These are phyloP conservation scores for Microbotryum intermedium DNA, from an alignment of 1,284 basidiomycete genomes.

Conservation along the genomic window DNA sequence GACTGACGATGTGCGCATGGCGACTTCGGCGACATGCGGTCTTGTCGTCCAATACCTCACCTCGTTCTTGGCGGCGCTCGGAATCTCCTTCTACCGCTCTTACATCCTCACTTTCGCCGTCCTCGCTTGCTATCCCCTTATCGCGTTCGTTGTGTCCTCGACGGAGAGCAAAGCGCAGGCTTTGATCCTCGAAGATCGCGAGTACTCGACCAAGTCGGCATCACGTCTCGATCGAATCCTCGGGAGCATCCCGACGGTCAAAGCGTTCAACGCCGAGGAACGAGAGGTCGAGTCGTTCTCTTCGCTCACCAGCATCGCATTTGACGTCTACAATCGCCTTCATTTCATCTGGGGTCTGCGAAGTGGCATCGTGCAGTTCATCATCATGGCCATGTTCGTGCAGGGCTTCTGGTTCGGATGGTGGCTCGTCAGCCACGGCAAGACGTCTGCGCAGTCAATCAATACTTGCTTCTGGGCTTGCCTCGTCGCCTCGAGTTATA, in stretches of 20 bases:
- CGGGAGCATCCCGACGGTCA: slow-evolving; percentile 78
- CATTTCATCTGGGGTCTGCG: slow-evolving; percentile 68
- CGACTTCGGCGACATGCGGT: slow-evolving; percentile 67
- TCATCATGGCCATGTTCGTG: slow-evolving; percentile 86
- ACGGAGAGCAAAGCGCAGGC: slow-evolving; percentile 61
- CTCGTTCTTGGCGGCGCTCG: slow-evolving; percentile 67
- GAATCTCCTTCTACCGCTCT: slow-evolving; percentile 70
- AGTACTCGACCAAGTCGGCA: slow-evolving; percentile 59
- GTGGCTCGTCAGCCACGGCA: slow-evolving; percentile 67
- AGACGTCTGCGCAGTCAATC: slow-evolving; percentile 62
- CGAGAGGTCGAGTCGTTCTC: slow-evolving; percentile 53
- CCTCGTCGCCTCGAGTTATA: slow-evolving; percentile 72
- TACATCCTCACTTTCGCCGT: slow-evolving; percentile 84
- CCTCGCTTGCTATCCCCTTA: slow-evolving; percentile 76
- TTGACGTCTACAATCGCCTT: slow-evolving; percentile 46
- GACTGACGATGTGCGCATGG: slow-evolving; percentile 84
- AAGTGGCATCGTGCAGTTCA: slow-evolving; percentile 61
- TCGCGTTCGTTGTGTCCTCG: slow-evolving; percentile 63
- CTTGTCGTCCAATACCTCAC: slow-evolving; percentile 69
- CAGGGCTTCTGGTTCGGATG: slow-evolving; percentile 95
- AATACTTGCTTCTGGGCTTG: slow-evolving; percentile 97
- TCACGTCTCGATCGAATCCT: slow-evolving; percentile 71
- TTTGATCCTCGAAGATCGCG: slow-evolving; percentile 58
- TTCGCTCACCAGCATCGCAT: slow-evolving; percentile 46
- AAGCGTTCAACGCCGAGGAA: slow-evolving; percentile 80